Evolutionary conservation across 2,329 filamentous ascomycete species (phyloP).

Genomic region (Neopestalotiopsis rosae): DNA sequence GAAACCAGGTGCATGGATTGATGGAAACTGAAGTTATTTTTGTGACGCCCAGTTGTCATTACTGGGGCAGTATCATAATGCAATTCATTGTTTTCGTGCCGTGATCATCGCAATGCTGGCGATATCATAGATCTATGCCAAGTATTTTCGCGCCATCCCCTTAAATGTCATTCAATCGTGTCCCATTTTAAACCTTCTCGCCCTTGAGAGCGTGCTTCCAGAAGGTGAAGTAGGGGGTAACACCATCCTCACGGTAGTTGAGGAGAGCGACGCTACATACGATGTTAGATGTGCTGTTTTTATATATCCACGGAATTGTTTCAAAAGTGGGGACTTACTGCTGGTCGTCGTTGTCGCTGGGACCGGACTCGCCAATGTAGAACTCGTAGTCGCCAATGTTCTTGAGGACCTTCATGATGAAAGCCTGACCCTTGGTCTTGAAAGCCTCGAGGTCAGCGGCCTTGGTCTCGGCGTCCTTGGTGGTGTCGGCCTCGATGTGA

Average conservation of each 20-base stretch:
- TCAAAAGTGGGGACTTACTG: constrained; percentile 47
- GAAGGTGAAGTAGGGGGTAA: constrained; percentile 85
- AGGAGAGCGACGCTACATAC: constrained; percentile 78
- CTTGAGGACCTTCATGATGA: constrained; percentile 77
- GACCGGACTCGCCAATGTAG: constrained; percentile 76
- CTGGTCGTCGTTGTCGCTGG: constrained; percentile 77
- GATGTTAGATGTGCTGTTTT: not conserved
- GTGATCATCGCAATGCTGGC: constrained; percentile 10
- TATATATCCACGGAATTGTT: not conserved
- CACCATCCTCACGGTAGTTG: constrained; percentile 96
- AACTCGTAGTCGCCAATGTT: constrained; percentile 98
- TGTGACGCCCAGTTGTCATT: not conserved
- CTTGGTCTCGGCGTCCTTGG: constrained; percentile 39
- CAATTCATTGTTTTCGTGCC: constrained; percentile 1
- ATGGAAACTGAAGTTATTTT: not conserved
- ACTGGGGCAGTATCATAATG: not conserved
- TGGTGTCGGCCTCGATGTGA: constrained; percentile 65
- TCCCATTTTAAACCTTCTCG: constrained; percentile 81
- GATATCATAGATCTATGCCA: constrained; percentile 20
- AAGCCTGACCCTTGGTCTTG: constrained; percentile 75
- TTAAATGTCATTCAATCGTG: not conserved
- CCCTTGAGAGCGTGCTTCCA: constrained; percentile 94
- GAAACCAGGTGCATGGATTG: not conserved
- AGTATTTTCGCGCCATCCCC: constrained; percentile 14
- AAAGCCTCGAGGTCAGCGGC: constrained; percentile 74